Base-by-base conservation (phyloP, 768 basidiomycete species). In the Krasilnikovozyma curviuscula region DNA sequence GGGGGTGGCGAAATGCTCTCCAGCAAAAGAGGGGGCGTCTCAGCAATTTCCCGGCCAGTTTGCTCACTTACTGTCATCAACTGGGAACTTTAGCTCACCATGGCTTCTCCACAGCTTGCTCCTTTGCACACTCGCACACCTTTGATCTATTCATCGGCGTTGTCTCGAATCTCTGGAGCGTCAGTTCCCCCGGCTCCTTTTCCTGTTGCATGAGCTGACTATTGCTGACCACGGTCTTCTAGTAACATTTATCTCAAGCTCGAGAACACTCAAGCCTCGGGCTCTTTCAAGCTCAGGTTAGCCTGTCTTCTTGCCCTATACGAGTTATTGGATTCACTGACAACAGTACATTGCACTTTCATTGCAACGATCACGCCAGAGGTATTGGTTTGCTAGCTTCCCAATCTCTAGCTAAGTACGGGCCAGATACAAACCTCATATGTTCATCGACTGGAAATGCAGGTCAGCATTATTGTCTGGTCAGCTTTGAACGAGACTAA, bases 181-280 rank as follows among this genome's bases (percentile, higher is more conserved):
- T 19, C 27, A 25, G 32, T 8, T 30, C 41, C 3, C 21, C 27
- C 2, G 41, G 41, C 27, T 25, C 24, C 5, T 42, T 42, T n/a
- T n/a, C n/a, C n/a, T n/a, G n/a, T n/a, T n/a, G n/a, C n/a, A n/a
- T n/a, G n/a, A n/a, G n/a, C n/a, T n/a, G n/a, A n/a, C n/a, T n/a
- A n/a, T n/a, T n/a, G n/a, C n/a, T n/a, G n/a, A n/a, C n/a, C n/a
- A n/a, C n/a, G n/a, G n/a, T n/a, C n/a, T n/a, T n/a, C n/a, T n/a
- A n/a, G n/a, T n/a, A 42, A 30, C 16, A 30, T 42, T 19, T 42
- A 29, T 19, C 41, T 42, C 27, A 42, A 42, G 41, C 41, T 42
- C 27, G 41, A 42, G 12, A 42, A 42, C 27, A 19, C 27, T 19
- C 41, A 42, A 13, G 28, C 41, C 3, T 29, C 27, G 2, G 41